phyloP scores from a whole-genome alignment of 352 stramenopile species.

The Detonula confervacea region DNA sequence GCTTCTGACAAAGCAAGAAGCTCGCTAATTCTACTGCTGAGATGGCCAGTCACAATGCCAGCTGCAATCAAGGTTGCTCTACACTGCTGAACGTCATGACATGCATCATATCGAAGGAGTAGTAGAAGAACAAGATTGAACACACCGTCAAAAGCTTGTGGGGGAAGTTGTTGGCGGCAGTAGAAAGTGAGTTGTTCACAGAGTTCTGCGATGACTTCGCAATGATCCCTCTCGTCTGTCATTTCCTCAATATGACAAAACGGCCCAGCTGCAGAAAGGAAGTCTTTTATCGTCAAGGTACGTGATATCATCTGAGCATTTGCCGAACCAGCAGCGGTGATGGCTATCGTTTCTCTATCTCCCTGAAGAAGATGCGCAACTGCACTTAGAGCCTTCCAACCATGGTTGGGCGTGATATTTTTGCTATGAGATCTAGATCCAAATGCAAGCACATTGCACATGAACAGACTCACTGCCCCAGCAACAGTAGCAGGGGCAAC shows the following conservation, averaged over 20 bases:
- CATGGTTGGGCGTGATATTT: slow-evolving; percentile 11
- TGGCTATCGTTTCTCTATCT: slow-evolving; percentile 43
- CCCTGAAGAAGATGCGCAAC: slow-evolving; percentile 55
- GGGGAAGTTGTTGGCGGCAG: slow-evolving; percentile 38
- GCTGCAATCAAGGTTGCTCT: slow-evolving; percentile 34
- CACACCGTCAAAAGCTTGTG: slow-evolving; percentile 24
- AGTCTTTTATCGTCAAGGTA: slow-evolving; percentile 33
- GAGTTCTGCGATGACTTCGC: slow-evolving; percentile 18
- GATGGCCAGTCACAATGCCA: slow-evolving; percentile 50
- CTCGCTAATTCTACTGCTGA: slow-evolving; percentile 43
- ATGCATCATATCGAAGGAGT: slow-evolving; percentile 49
- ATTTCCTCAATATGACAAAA: not conserved
- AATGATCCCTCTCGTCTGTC: not conserved
- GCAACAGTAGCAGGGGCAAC: slow-evolving; percentile 29
- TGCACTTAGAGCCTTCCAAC: slow-evolving; percentile 44
- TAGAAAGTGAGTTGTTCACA: slow-evolving; percentile 16
- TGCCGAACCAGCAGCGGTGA: slow-evolving; percentile 40
- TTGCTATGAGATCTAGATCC: slow-evolving; percentile 4
- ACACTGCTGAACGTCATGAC: slow-evolving; percentile 39
- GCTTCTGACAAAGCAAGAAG: slow-evolving; percentile 33
- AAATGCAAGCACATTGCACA: slow-evolving; percentile 29
- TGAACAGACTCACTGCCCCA: slow-evolving; percentile 44
- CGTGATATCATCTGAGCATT: slow-evolving; percentile 41
- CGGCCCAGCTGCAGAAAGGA: slow-evolving; percentile 4
- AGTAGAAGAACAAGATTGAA: slow-evolving; percentile 58